Evolutionary conservation across 2,329 filamentous ascomycete species (phyloP), one percentile per base, ranked within the genome.

Genomic region (Colletotrichum higginsianum): DNA sequence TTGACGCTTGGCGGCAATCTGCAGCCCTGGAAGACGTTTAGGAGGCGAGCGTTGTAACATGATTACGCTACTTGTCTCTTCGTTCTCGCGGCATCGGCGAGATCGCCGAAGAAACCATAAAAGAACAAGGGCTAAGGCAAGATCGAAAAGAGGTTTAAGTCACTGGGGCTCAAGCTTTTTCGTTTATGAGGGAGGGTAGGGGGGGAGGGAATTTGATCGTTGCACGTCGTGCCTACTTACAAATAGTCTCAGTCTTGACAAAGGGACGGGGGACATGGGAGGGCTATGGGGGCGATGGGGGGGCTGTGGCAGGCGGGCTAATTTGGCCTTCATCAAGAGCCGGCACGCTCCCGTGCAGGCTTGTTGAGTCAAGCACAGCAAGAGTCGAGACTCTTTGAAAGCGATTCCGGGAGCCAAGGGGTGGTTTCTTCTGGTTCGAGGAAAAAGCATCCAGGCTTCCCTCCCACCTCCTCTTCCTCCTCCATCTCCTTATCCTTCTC

Each of bases 361-460:
- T 23, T 67, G 40, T 61, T 57, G 67, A 71, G 56, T 71, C 67
- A 52, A 61, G 35, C 18, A 44, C 50, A 26, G n/a, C 12, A 49
- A 21, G 44, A 61, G 58, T 49, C 58, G 12, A 46, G 40, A 26
- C 40, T 30, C 38, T 46, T 15, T 9, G 30, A 8, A 61, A 13
- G 46, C 23, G 26, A 12, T 55, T 18, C 26, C 42, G 18, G 49
- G 21, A 58, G 18, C 12, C 7, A 50, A 61, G 58, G 4, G 26
- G 38, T 18, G 26, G 3, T 21, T 40, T 16, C 26, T 16, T n/a
- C 18, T 5, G 26, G 30, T n/a, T 35, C 5, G 15, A 18, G 30
- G 4, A 1, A 38, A 38, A 16, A 15, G 18, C 18, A 55, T 35
- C 4, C 12, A 26, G 13, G 26, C 26, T 23, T 53, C 16, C 26